phyloP scores from a whole-genome alignment of 768 basidiomycete genomes.

The Cystobasidium ongulense region DNA sequence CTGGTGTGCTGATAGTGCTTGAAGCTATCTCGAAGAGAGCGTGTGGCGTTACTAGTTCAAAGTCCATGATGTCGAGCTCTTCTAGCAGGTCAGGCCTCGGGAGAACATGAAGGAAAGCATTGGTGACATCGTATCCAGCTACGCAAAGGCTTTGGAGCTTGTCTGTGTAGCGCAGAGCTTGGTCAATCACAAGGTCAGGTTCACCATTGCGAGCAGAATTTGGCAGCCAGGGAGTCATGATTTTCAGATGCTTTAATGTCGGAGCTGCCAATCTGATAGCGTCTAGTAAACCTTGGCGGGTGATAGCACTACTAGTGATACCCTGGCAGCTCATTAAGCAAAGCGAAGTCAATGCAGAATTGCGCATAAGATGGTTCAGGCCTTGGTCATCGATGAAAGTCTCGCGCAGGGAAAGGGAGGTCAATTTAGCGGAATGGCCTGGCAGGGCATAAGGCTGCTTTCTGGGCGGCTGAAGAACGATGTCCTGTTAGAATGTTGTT shows the following conservation, averaged over 20 bases:
- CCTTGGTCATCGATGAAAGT: slow-evolving; percentile 33
- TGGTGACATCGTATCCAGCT: slow-evolving; percentile 29
- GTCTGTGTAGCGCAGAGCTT: slow-evolving; percentile 4
- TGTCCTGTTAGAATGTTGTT: not conserved
- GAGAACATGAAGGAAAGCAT: slow-evolving; percentile 14
- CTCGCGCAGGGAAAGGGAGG: slow-evolving; percentile 27
- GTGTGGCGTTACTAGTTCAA: slow-evolving; percentile 17
- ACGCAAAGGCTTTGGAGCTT: slow-evolving; percentile 13
- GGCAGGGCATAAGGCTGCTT: slow-evolving; percentile 15
- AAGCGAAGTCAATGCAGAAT: not conserved
- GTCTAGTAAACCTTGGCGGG: slow-evolving; percentile 15
- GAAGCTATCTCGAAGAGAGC: slow-evolving; percentile 21
- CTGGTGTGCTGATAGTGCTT: not conserved
- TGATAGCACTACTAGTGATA: slow-evolving; percentile 32
- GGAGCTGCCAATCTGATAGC: not conserved
- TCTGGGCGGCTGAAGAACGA: slow-evolving; percentile 21
- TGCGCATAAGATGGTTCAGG: slow-evolving; percentile 18
- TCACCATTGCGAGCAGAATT: not conserved
- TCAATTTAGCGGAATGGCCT: not conserved
- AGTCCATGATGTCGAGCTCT: slow-evolving; percentile 30
- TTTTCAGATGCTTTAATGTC: slow-evolving; percentile 7
- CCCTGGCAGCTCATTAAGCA: slow-evolving; percentile 34
- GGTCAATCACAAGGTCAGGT: slow-evolving; percentile 22
- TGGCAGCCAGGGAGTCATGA: slow-evolving; percentile 33
- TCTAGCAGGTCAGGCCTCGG: slow-evolving; percentile 21